Evolutionary conservation across 2,329 filamentous ascomycete species (phyloP), one percentile per base, ranked within the genome.

Genomic region (Zelopaecilomyces penicillatus): DNA sequence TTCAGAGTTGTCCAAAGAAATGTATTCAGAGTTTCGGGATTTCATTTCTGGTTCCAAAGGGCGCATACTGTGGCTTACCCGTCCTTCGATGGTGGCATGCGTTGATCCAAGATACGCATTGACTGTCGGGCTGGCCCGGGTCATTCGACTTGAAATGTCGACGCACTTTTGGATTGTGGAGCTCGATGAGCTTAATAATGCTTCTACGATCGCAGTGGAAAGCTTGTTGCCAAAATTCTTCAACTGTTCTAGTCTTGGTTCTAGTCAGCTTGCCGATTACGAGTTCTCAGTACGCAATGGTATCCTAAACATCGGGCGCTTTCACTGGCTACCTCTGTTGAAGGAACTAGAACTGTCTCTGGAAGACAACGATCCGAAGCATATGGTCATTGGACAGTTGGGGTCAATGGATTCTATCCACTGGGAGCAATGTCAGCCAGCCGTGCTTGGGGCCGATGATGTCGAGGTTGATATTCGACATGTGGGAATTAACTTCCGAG

Each of bases 271-370:
- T 6, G n/a, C 32, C 5, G 38, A 40, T 12, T 4, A 9, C 38
- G 38, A 40, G 38, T 40, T 12, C 10, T 40, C 38, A 30, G 38
- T 40, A 4, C 19, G n/a, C 4, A n/a, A 40, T 30, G 38, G 38
- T 27, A 19, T n/a, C 2, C 28, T 40, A 3, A 5, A 19, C n/a
- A 12, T 40, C n/a, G 28, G 28, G 3, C 28, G 38, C 11, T 40
- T 30, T 30, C 7, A 40, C n/a, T 40, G 38, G 38, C 10, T n/a
- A 11, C 5, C 27, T 30, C 39, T 61, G 0, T 36, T 44, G 2
- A 46, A 58, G 4, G 54, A 57, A 38, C 26, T 60, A 3, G 33
- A 44, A 35, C 41, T 32, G 1, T 19, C 27, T 1, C 26, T 37
- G 12, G 12, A 9, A 4, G 7, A 9, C 2, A 7, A 39, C 5